Conservation (phyloP, 176 grass and related monocot genomes). For the Triticum timopheevii region DNA sequence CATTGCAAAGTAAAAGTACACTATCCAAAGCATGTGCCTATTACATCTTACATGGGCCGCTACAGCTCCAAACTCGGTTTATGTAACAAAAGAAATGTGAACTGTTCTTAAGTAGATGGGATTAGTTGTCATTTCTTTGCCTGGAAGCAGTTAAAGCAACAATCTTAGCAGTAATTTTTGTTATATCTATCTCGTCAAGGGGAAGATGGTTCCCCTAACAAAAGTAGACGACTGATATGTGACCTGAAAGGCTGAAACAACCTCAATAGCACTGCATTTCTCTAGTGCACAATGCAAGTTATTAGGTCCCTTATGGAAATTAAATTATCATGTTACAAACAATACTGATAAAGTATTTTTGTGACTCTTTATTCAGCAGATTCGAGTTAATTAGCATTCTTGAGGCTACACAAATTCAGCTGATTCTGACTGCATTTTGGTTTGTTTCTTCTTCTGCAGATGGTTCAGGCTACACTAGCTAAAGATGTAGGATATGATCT, state of each 20-base stretch:
- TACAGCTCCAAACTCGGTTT: conserved; percentile 12
- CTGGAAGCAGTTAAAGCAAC: not conserved
- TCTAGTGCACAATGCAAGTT: not conserved
- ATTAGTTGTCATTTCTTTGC: not conserved
- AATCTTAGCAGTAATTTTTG: not conserved
- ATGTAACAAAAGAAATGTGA: conserved; percentile 3
- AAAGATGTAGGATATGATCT: conserved; percentile 80
- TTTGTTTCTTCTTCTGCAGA: conserved; percentile 52
- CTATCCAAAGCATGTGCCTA: not conserved
- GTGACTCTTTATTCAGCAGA: not conserved
- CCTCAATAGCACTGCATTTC: conserved; percentile 3
- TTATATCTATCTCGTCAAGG: not conserved
- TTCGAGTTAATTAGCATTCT: conserved; percentile 6
- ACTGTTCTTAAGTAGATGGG: not conserved
- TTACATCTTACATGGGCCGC: conserved; percentile 6
- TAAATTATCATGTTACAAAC: conserved; percentile 9
- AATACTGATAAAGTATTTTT: not conserved
- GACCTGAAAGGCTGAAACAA: conserved; percentile 24
- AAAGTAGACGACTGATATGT: not conserved
- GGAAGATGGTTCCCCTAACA: not conserved
- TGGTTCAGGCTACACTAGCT: conserved; percentile 80
- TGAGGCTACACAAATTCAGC: not conserved
- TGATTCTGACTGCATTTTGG: conserved; percentile 18
- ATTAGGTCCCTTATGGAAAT: not conserved
- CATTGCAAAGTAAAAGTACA: not conserved